Evolutionary conservation across 176 grass and related monocot species (phyloP).

Genomic region (Aechmea fasciata): DNA sequence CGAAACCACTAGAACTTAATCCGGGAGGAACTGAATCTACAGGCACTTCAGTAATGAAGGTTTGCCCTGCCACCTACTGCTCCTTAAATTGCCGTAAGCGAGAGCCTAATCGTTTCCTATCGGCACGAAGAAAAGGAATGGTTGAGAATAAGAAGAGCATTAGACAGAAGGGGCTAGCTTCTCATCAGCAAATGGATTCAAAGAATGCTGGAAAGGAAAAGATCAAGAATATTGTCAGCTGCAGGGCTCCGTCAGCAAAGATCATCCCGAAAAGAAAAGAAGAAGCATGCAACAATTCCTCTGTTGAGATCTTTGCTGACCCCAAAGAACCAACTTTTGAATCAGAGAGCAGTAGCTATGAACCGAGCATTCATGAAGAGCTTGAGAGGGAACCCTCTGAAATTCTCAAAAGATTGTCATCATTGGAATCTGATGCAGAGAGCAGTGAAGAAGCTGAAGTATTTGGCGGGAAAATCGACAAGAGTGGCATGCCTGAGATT

Average conservation of each 20-base stretch:
- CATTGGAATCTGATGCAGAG: neutral
- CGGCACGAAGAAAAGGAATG: conserved; percentile 35
- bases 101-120: conserved; percentile 33
- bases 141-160: conserved; percentile 76
- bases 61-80: conserved; percentile 72
- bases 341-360: neutral
- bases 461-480: neutral
- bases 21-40: conserved; percentile 33
- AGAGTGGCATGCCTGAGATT: neutral
- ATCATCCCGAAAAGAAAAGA: conserved; percentile 9
- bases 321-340: conserved; percentile 1
- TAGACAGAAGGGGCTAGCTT: conserved; percentile 59
- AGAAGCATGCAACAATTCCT: conserved; percentile 41
- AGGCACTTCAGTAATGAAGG: conserved; percentile 41
- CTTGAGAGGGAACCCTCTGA: conserved; percentile 6
- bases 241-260: neutral
- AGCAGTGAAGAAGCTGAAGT: neutral
- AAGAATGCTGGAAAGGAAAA: conserved; percentile 10
- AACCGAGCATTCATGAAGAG: neutral
- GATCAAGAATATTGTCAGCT: neutral
- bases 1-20: conserved; percentile 45
- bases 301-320: conserved; percentile 43
- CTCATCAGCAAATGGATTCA: conserved; percentile 26
- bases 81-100: conserved; percentile 52
- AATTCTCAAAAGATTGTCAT: conserved; percentile 7